Evolutionary conservation across 2,329 filamentous ascomycete genomes (phyloP), one percentile per base, ranked within the genome.

Genomic region (Clonostachys sp.): DNA sequence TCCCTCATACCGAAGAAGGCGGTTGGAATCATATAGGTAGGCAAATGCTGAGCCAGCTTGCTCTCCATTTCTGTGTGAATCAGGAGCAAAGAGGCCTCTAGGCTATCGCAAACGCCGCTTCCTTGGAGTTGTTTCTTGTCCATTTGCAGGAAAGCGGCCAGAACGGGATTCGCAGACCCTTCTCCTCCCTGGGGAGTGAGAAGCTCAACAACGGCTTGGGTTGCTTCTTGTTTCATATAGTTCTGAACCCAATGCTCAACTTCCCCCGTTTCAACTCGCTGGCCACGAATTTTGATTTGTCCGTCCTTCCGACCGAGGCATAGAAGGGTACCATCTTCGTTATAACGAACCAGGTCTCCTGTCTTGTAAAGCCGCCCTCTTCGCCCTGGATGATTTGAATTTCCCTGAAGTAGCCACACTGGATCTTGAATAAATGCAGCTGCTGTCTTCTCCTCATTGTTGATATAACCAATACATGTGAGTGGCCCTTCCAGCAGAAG

Each of bases 231-330:
- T 24, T 24, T 24, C n/a, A 48, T 12, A n/a, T 24, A 16, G 9
- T 17, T 17, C 17, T 41, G 7, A 16, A 34, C 51, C 41, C 62
- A 75, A 62, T 56, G 87, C 35, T 63, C 61, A 6, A 63, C 57
- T 46, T 63, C 61, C 4, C 55, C 58, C 1, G 77, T 64, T 59
- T 77, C 83, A 47, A 80, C 66, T 41, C 78, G 62, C 48, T 73
- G 80, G 12, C 83, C 83, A 17, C 67, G 12, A 83, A 61, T 58
- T 83, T 83, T 45, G 81, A 71, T 55, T 82, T 79, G 0, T 70
- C 70, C 52, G 83, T 79, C 79, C 51, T 78, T 79, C 6, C 80
- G 67, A n/a, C 78, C 78, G 38, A 77, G 53, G 41, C 70, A 76
- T 0, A 61, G 49, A 9, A 78, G 55, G 6, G 53, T 54, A 1